Evolutionary conservation across 805 yeast genomes (phyloP), one percentile per base, ranked within the genome.

Genomic region (baker's yeast (Saccharomyces cerevisiae)): DNA sequence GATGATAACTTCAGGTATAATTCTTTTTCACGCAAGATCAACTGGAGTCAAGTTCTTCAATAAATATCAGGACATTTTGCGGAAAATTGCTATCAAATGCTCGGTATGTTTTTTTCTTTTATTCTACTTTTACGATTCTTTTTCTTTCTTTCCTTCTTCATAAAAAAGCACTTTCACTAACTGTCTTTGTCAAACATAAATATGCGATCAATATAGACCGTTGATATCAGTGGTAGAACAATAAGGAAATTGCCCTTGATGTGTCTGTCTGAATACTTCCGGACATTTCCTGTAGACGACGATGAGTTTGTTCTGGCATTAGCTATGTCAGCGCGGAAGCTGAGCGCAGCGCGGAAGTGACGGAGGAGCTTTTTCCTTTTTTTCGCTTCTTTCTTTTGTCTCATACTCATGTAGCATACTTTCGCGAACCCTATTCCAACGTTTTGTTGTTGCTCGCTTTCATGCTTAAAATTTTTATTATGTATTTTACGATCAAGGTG

Each of bases 141-240:
- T 30, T 41, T 26, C 24, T 8, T 4, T 17, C 31, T 21, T 6
- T 22, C 46, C 30, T 22, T 29, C 30, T 22, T 26, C 27, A 26
- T 26, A 3, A 3, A 26, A 5, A 26, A 26, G 5, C 27, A 3
- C 5, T 4, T 24, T 48, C 53, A 58, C 61, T 55, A 61, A 58
- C 58, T 13, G 32, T n/a, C 11, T 2, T 5, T n/a, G 5, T 17
- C 41, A 17, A 36, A 2, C 2, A 32, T 32, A 9, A n/a, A 4
- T 14, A 4, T n/a, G 9, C 8, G 24, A 17, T 27, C 6, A 9
- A 9, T 21, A 26, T 29, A 67, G 71, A 50, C 49, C 1, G 22
- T 57, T 17, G 55, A 60, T 4, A 48, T 66, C 11, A 69, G 70
- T 55, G 72, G 72, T n/a, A 62, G 72, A 51, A 60, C 59, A 0